Evolutionary conservation across 129 eudicot genomes (phyloP).

Genomic region (Heracleum sosnowskyi): DNA sequence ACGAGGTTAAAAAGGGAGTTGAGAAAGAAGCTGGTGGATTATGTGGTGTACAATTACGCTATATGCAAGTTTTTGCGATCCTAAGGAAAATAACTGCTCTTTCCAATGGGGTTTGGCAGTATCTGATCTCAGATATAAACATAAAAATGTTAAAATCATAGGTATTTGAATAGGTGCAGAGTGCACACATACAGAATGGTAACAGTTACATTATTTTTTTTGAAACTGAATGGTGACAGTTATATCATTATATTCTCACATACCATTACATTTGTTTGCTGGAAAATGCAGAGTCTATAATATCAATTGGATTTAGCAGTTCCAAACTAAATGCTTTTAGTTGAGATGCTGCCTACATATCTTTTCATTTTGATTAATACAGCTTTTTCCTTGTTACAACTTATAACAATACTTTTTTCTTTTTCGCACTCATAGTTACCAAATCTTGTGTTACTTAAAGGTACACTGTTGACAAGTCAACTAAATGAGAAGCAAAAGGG

Average conservation of each 20-base stretch:
- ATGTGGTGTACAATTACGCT: background rate
- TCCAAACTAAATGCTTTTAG: background rate
- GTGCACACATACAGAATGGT: background rate
- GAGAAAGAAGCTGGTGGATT: background rate
- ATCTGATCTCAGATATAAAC: background rate
- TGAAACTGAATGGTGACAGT: background rate
- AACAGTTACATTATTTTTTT: background rate
- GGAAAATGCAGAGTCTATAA: background rate
- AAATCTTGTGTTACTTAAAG: slow-evolving; percentile 30
- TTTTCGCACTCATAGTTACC: background rate
- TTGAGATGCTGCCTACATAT: background rate
- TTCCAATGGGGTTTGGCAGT: background rate
- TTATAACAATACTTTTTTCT: background rate
- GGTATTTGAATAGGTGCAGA: background rate
- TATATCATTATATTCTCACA: too few species aligned
- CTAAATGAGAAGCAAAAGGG: slow-evolving; percentile 51
- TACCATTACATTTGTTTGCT: background rate
- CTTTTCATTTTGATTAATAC: background rate
- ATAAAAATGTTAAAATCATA: background rate
- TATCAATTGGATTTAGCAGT: background rate
- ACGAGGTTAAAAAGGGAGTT: background rate
- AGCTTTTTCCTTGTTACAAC: background rate
- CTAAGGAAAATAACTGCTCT: background rate
- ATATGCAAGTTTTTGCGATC: background rate
- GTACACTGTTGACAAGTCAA: slow-evolving; percentile 48